Conservation (phyloP, 352 stramenopile genomes). For the Phytophthora sp. region DNA sequence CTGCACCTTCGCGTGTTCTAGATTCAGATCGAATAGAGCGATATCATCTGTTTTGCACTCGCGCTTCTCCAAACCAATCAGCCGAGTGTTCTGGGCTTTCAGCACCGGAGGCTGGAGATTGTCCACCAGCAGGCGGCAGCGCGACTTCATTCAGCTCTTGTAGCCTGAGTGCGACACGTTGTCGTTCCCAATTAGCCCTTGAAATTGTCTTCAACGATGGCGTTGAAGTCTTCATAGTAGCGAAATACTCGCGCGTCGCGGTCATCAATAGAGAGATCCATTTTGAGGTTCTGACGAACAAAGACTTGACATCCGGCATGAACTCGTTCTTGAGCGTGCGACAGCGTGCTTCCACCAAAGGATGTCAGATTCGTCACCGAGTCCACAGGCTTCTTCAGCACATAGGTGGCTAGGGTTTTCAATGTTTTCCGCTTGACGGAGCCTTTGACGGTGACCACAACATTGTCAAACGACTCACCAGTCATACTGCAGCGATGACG, state of each 20-base stretch:
- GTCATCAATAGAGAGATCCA: constrained; percentile 3
- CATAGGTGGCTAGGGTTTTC: too few species aligned
- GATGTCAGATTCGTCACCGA: too few species aligned
- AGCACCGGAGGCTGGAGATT: background rate
- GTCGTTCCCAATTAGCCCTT: background rate
- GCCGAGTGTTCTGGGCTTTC: background rate
- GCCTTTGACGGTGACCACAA: too few species aligned
- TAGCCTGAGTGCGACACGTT: background rate
- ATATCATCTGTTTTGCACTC: constrained; percentile 6
- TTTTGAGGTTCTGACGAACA: background rate
- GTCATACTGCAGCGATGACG: too few species aligned
- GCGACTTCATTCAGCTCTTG: background rate
- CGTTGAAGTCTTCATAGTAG: constrained; percentile 5
- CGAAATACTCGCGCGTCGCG: background rate
- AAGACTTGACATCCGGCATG: too few species aligned
- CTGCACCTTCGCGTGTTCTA: constrained; percentile 7
- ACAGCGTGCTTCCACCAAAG: too few species aligned
- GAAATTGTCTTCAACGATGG: background rate
- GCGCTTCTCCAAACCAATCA: background rate
- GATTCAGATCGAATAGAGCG: constrained; percentile 4
- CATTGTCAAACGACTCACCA: too few species aligned
- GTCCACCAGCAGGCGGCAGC: background rate
- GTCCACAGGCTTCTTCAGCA: too few species aligned
- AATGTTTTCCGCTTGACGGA: too few species aligned
- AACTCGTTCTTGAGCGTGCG: too few species aligned